Conservation (phyloP, 495 filamentous ascomycete species). For the Podospora comata region DNA sequence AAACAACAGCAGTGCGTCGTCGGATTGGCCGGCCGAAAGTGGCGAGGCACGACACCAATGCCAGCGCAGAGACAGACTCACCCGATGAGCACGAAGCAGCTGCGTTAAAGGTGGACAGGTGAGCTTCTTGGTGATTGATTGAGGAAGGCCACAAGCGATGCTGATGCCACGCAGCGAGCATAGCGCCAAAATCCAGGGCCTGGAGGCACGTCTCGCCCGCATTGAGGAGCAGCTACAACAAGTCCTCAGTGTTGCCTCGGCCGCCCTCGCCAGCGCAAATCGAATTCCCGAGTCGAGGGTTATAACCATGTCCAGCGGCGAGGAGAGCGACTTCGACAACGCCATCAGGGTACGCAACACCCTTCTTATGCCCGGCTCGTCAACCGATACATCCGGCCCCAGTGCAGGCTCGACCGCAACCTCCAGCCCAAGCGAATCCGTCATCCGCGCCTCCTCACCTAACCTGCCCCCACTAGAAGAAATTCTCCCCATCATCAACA, state of each 20-base stretch:
- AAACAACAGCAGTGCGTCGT: conserved; percentile 28
- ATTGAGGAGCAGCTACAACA: conserved; percentile 35
- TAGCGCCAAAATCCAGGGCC: conserved; percentile 10
- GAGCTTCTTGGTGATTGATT: neutral
- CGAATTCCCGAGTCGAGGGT: neutral
- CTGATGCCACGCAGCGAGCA: neutral
- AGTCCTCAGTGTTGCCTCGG: conserved; percentile 17
- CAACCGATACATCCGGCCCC: neutral
- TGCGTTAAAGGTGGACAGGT: neutral
- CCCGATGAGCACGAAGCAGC: neutral
- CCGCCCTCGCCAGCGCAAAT: conserved; percentile 7
- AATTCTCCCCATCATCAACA: conserved; percentile 28
- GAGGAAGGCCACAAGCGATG: neutral
- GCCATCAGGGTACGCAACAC: neutral
- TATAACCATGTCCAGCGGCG: neutral
- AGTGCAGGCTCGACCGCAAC: neutral
- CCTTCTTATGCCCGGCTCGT: neutral
- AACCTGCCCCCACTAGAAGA: conserved; percentile 29
- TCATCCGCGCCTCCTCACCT: conserved; percentile 2
- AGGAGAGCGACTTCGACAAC: neutral
- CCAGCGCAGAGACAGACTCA: neutral
- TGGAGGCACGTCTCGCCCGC: conserved; percentile 33
- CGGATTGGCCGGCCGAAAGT: conserved; percentile 2
- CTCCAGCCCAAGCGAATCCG: neutral
- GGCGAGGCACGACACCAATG: neutral